Percentiles rank a stretch among this genome's conserved stretches.
Conservation (phyloP, 129 eudicot genomes). For the Apium graveolens region DNA sequence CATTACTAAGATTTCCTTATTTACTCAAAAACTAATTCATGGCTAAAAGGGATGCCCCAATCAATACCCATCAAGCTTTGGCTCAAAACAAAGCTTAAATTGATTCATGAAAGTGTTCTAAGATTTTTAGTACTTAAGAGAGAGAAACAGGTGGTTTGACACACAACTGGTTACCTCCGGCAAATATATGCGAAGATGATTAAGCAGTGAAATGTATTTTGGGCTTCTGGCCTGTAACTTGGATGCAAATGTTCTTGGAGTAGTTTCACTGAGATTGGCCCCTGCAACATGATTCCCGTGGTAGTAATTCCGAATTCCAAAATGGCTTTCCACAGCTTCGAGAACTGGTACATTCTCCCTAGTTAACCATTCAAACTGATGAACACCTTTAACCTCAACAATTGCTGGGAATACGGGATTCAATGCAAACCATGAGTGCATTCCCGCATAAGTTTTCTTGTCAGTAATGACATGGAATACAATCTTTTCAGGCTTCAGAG, state of each 20-base stretch:
- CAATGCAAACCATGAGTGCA: slow-evolving; percentile 97
- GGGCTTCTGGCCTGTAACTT: slow-evolving; percentile 93
- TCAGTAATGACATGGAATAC: slow-evolving; percentile 94
- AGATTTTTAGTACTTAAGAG: not conserved
- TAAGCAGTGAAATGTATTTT: slow-evolving; percentile 80
- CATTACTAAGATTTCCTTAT: not conserved
- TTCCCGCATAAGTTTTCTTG: slow-evolving; percentile 94
- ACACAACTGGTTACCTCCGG: slow-evolving; percentile 69
- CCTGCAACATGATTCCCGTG: slow-evolving; percentile 80
- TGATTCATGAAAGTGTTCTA: not conserved
- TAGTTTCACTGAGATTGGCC: slow-evolving; percentile 65
- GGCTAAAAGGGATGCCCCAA: not conserved
- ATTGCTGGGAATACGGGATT: slow-evolving; percentile 78
- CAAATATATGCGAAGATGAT: slow-evolving; percentile 94
- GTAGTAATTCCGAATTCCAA: slow-evolving; percentile 63
- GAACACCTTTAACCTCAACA: slow-evolving; percentile 94
- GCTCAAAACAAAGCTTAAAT: not conserved
- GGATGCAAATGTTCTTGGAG: slow-evolving; percentile 79
- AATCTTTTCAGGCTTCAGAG: slow-evolving; percentile 57
- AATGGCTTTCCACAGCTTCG: slow-evolving; percentile 88
- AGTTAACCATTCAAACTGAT: slow-evolving; percentile 97
- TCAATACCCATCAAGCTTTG: not conserved
- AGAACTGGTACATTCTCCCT: slow-evolving; percentile 93
- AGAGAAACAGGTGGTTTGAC: not conserved
- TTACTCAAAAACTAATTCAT: not conserved